phyloP scores from a whole-genome alignment of 805 yeast species.

The Ogataea pilisensis region DNA sequence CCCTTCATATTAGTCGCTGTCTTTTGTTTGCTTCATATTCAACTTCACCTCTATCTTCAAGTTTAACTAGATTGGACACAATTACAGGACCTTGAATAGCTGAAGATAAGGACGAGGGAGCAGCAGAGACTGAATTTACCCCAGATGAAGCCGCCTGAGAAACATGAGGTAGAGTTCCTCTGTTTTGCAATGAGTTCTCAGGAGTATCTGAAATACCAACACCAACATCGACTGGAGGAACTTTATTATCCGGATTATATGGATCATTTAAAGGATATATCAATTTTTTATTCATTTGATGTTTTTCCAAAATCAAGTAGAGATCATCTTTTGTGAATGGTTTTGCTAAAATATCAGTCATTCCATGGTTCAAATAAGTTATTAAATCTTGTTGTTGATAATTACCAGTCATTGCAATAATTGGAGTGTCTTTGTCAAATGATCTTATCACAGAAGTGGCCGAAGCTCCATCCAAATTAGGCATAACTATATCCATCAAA shows the following conservation, averaged over 20 bases:
- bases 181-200: not conserved
- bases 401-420: conserved; percentile 92
- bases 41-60: not conserved
- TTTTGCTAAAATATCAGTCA: conserved; percentile 88
- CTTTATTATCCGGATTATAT: conserved; percentile 14
- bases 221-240: not conserved
- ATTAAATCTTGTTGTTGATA: conserved; percentile 78
- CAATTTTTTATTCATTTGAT: conserved; percentile 44
- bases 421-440: conserved; percentile 81
- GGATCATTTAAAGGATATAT: conserved; percentile 23
- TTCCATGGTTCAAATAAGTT: conserved; percentile 79
- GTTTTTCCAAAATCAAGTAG: conserved; percentile 72
- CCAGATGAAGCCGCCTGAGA: not conserved
- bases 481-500: conserved; percentile 87
- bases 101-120: not conserved
- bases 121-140: not conserved
- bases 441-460: conserved; percentile 87
- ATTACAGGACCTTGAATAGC: not conserved
- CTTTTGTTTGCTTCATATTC: not conserved
- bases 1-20: conserved; percentile 1
- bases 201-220: not conserved
- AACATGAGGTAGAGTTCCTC: not conserved
- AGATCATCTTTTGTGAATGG: conserved; percentile 90
- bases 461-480: conserved; percentile 82
- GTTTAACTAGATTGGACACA: not conserved